Evolutionary conservation across 2,329 filamentous ascomycete genomes (phyloP), one percentile per base, ranked within the genome.

Genomic region (Cordyceps farinosa): DNA sequence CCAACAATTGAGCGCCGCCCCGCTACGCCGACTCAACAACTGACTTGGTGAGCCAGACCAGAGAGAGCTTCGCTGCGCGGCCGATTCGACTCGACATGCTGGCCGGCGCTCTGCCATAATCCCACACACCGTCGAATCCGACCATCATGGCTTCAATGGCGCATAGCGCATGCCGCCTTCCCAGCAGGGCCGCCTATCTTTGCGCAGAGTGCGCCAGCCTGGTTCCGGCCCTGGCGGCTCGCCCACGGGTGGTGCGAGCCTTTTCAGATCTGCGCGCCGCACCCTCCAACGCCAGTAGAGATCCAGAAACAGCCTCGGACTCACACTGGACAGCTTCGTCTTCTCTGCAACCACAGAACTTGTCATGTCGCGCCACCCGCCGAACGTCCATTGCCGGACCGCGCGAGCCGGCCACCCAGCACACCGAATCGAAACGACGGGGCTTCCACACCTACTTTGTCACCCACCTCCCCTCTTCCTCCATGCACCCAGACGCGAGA

Each of bases 371-470:
- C 17, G 2, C 13, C 59, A 38, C 44, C 59, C 59, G 50, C 22
- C 59, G 59, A 15, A 29, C 50, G n/a, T 63, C 54, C 13, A 40
- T 52, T 22, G 59, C 63, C 29, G 47, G n/a, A 44, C 55, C 54
- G 54, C 48, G 42, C 57, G 48, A 51, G 48, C 22, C 29, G 32
- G 47, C 22, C 45, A 17, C 53, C 34, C 47, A 38, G 4, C 44
- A 40, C 45, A 17, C 29, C 51, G 44, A 56, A 59, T 36, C 65
- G 8, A 47, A 65, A 22, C 79, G 77, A 59, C 83, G 85, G 54
- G 75, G 77, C 66, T 98, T 98, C 76, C 92, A 97, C 79, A 92
- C 96, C 70, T 98, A 99, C 80, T 99, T 99, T 76, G 91, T 98
- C 65, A 97, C 95, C 9, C 92, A 97, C 75, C 84, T 99, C 1